phyloP scores from a whole-genome alignment of 352 stramenopile genomes.

The Phytophthora megakarya region DNA sequence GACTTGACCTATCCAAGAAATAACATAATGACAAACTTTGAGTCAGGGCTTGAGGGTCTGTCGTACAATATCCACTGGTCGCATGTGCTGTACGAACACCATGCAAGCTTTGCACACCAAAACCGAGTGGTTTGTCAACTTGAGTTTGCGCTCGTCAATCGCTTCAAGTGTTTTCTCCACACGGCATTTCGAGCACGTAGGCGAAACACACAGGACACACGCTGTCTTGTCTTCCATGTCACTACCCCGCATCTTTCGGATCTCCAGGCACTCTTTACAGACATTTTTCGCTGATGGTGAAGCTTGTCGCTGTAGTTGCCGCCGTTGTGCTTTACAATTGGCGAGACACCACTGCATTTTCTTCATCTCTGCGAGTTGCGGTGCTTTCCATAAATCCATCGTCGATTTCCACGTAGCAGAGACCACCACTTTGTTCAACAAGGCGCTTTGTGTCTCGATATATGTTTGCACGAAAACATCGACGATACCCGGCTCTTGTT shows the following conservation, averaged over 20 bases:
- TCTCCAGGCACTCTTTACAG: slow-evolving; percentile 28
- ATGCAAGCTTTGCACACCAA: slow-evolving; percentile 29
- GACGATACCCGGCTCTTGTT: slow-evolving; percentile 30
- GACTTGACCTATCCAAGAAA: too few species aligned
- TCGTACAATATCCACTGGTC: slow-evolving; percentile 32
- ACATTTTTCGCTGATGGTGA: slow-evolving; percentile 20
- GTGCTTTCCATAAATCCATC: slow-evolving; percentile 24
- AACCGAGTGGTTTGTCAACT: slow-evolving; percentile 25
- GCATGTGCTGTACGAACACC: slow-evolving; percentile 31
- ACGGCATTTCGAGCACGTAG: slow-evolving; percentile 31
- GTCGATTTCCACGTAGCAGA: slow-evolving; percentile 29
- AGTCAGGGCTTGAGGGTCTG: slow-evolving; percentile 21
- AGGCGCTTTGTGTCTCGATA: slow-evolving; percentile 21
- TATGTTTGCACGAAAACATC: slow-evolving; percentile 37
- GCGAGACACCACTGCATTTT: slow-evolving; percentile 39
- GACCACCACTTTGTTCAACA: slow-evolving; percentile 33
- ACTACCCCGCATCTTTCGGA: slow-evolving; percentile 21
- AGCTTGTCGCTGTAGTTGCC: slow-evolving; percentile 25
- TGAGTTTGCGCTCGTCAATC: slow-evolving; percentile 23
- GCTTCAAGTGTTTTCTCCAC: slow-evolving; percentile 28
- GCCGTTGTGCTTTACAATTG: slow-evolving; percentile 27
- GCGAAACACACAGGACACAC: slow-evolving; percentile 30
- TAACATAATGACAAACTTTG: background rate
- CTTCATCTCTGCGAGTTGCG: slow-evolving; percentile 35
- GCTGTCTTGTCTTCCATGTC: slow-evolving; percentile 19